Conservation (phyloP, 805 yeast genomes). For the Sungouiozyma ichnusensis region DNA sequence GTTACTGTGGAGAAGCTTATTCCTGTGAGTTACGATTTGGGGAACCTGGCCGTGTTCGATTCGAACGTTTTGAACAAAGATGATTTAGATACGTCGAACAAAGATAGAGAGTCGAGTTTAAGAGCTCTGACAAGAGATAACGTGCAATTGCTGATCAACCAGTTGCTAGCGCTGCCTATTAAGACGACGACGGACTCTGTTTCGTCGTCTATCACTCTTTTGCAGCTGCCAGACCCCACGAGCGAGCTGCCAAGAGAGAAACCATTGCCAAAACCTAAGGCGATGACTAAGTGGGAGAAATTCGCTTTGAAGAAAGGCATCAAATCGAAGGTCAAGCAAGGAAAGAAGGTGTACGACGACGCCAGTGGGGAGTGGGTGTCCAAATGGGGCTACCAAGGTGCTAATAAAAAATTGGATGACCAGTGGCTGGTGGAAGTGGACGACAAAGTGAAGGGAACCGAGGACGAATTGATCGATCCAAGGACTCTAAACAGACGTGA, state of each 20-base stretch:
- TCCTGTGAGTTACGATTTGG: constrained; percentile 82
- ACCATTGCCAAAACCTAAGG: constrained; percentile 84
- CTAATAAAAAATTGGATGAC: constrained; percentile 72
- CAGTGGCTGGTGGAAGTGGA: constrained; percentile 97
- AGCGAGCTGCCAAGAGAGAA: constrained; percentile 89
- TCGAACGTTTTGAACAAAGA: constrained; percentile 69
- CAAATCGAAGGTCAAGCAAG: constrained; percentile 77
- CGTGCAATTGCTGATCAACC: constrained; percentile 83
- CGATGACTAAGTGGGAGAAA: constrained; percentile 91
- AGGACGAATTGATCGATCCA: constrained; percentile 72
- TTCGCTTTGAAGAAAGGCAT: constrained; percentile 96
- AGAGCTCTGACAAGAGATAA: constrained; percentile 74
- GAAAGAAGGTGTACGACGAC: constrained; percentile 84
- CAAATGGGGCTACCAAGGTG: constrained; percentile 96
- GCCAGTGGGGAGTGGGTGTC: constrained; percentile 91
- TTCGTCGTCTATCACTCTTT: constrained; percentile 54
- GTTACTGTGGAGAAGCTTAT: constrained; percentile 86
- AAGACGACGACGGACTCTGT: constrained; percentile 73
- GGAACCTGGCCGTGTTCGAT: constrained; percentile 84
- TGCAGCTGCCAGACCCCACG: constrained; percentile 74
- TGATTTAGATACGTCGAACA: constrained; percentile 41
- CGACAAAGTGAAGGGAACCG: constrained; percentile 51
- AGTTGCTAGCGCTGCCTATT: constrained; percentile 79
- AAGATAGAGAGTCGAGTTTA: constrained; percentile 54
- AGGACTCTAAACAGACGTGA: constrained; percentile 72